A percentile compares a stretch with the other conserved stretches of the same genome.
These are phyloP conservation scores for Colletotrichum horii DNA, from an alignment of 2,329 filamentous ascomycete species.

Conservation along the genomic window DNA sequence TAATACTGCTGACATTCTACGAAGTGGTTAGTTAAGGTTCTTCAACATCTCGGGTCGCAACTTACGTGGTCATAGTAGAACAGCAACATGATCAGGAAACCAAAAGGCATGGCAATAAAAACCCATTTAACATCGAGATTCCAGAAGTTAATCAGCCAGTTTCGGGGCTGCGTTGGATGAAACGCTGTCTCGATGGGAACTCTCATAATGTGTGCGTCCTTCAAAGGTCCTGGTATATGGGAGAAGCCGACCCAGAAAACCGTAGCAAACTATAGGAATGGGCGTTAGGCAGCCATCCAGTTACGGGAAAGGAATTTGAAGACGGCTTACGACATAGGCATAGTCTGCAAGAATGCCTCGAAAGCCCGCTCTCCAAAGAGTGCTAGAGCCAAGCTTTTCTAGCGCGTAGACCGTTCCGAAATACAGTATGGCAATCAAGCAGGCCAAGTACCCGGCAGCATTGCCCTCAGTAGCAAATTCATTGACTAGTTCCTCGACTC, in stretches of 20 bases:
- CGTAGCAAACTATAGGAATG: constrained; percentile 44
- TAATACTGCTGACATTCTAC: constrained; percentile 57
- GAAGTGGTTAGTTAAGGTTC: not conserved
- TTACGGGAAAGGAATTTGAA: fast-evolving
- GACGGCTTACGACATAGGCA: constrained; percentile 47
- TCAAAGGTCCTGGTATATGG: constrained; percentile 53
- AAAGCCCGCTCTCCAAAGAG: constrained; percentile 45
- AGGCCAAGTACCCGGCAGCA: constrained; percentile 50
- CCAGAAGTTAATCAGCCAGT: constrained; percentile 60
- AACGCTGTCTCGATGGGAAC: constrained; percentile 50
- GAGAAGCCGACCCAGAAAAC: constrained; percentile 59
- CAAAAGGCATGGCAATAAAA: constrained; percentile 58
- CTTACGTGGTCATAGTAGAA: constrained; percentile 62
- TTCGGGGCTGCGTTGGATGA: constrained; percentile 47
- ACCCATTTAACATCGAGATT: constrained; percentile 55
- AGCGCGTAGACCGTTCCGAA: constrained; percentile 54
- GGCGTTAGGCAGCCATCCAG: not conserved
- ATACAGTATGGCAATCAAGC: constrained; percentile 36
- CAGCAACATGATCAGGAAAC: constrained; percentile 55
- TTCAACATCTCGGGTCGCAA: constrained; percentile 11
- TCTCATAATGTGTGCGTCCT: constrained; percentile 41
- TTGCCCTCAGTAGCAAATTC: constrained; percentile 44
- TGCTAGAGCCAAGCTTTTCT: constrained; percentile 52
- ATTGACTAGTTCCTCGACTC: constrained; percentile 59
- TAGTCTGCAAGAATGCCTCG: constrained; percentile 56